Conservation (phyloP, 2,329 filamentous ascomycete genomes). For the Fusarium secorum region DNA sequence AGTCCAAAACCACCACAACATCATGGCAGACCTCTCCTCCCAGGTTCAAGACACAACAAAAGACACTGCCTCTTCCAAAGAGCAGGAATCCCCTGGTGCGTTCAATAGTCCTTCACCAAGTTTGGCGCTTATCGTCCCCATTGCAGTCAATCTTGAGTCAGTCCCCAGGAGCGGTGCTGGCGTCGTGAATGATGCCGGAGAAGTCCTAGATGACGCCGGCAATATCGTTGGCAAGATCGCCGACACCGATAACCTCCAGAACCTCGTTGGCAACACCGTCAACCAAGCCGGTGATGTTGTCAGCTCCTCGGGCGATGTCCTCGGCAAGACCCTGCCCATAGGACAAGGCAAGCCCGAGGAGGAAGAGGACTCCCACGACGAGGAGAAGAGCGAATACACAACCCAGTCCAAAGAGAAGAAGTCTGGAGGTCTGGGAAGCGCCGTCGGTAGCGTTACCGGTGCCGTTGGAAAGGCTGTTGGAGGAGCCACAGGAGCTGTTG, state of each 20-base stretch:
- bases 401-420: slow-evolving; percentile 49
- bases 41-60: slow-evolving; percentile 45
- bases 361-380: slow-evolving; percentile 30
- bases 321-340: slow-evolving; percentile 51
- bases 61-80: slow-evolving; percentile 34
- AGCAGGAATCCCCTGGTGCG: slow-evolving; percentile 46
- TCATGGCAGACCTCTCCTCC: slow-evolving; percentile 39
- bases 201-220: slow-evolving; percentile 55
- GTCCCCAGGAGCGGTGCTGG: slow-evolving; percentile 51
- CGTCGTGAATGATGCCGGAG: slow-evolving; percentile 55
- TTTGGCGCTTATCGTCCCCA: slow-evolving; percentile 39
- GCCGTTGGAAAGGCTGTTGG: slow-evolving; percentile 11
- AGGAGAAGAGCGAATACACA: slow-evolving; percentile 50
- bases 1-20: slow-evolving; percentile 1
- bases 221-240: slow-evolving; percentile 54
- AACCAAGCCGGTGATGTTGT: slow-evolving; percentile 48
- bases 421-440: slow-evolving; percentile 39
- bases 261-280: slow-evolving; percentile 53
- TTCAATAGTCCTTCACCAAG: slow-evolving; percentile 33
- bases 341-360: slow-evolving; percentile 41
- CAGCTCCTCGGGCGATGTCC: slow-evolving; percentile 50
- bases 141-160: slow-evolving; percentile 43
- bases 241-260: slow-evolving; percentile 50
- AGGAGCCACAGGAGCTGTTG: slow-evolving; percentile 11
- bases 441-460: slow-evolving; percentile 17